Evolutionary conservation across 768 basidiomycete genomes (phyloP).

Genomic region (Omphalotus guepiniiformis): DNA sequence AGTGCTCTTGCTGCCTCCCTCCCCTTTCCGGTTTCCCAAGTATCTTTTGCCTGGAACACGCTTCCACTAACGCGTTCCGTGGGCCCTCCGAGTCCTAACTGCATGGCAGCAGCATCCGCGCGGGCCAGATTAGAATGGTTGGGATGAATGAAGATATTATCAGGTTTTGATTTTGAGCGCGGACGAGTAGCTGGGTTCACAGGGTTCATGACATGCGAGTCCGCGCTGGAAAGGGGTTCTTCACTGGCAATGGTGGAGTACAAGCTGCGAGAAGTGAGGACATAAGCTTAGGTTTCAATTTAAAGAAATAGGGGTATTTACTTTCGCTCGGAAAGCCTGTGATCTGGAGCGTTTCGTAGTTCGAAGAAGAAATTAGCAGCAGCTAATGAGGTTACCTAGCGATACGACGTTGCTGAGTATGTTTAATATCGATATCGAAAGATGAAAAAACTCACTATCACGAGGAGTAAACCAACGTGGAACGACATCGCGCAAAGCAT

Average conservation of each 20-base stretch:
- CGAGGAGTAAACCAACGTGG: slow-evolving; percentile 59
- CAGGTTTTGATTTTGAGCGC: slow-evolving; percentile 53
- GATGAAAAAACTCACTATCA: slow-evolving; percentile 35
- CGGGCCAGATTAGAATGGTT: slow-evolving; percentile 59
- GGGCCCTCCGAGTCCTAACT: slow-evolving; percentile 46
- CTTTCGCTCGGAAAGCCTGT: not conserved
- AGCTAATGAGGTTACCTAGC: slow-evolving; percentile 53
- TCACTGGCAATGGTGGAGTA: slow-evolving; percentile 9
- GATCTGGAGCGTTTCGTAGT: slow-evolving; percentile 19
- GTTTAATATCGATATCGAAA: not conserved
- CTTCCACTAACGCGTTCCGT: slow-evolving; percentile 43
- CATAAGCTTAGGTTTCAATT: not conserved
- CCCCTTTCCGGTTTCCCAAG: slow-evolving; percentile 52
- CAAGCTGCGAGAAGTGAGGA: not conserved
- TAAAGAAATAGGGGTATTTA: not conserved
- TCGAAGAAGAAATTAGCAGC: slow-evolving; percentile 57
- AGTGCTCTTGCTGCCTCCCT: slow-evolving; percentile 45
- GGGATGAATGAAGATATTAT: slow-evolving; percentile 60
- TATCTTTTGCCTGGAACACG: slow-evolving; percentile 27
- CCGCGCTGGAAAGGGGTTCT: slow-evolving; percentile 4
- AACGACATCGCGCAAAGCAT: slow-evolving; percentile 75
- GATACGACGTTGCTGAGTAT: slow-evolving; percentile 1
- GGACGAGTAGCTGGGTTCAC: slow-evolving; percentile 28
- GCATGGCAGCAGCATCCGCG: slow-evolving; percentile 56
- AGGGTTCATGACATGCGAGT: too few species aligned